phyloP scores from a whole-genome alignment of 2,329 filamentous ascomycete species.

The Aschersonia sp. region DNA sequence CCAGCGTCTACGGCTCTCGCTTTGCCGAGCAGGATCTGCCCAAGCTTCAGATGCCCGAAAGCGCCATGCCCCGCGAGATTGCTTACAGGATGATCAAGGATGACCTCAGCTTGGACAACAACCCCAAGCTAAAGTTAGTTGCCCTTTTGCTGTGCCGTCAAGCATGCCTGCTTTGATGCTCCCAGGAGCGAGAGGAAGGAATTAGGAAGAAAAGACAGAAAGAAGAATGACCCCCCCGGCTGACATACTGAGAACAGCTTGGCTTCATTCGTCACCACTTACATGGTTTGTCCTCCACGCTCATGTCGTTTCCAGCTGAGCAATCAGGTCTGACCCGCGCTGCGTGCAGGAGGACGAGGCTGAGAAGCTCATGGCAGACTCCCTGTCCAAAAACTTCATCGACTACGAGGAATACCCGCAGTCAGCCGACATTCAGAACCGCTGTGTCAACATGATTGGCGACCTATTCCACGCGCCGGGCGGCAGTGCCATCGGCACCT shows the following conservation, averaged over 20 bases:
- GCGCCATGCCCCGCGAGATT: slow-evolving; percentile 79
- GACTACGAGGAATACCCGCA: slow-evolving; percentile 78
- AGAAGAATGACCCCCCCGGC: not conserved
- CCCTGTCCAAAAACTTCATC: slow-evolving; percentile 91
- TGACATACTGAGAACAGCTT: slow-evolving; percentile 38
- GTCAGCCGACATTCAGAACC: slow-evolving; percentile 76
- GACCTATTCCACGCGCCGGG: slow-evolving; percentile 72
- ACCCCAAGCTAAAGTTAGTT: slow-evolving; percentile 66
- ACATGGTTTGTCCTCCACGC: slow-evolving; percentile 49
- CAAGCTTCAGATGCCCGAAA: slow-evolving; percentile 71
- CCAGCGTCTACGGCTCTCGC: slow-evolving; percentile 75
- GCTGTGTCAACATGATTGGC: slow-evolving; percentile 83
- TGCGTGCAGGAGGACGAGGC: slow-evolving; percentile 31
- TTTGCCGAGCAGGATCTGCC: slow-evolving; percentile 75
- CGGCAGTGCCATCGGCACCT: slow-evolving; percentile 66
- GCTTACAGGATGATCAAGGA: slow-evolving; percentile 98
- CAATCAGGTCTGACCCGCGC: slow-evolving; percentile 80
- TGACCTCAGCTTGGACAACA: slow-evolving; percentile 80
- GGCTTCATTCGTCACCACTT: slow-evolving; percentile 88
- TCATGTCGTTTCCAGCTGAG: no score
- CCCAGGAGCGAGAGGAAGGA: not conserved
- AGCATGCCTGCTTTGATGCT: not conserved
- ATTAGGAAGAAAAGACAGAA: not conserved
- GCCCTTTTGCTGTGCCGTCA: no score
- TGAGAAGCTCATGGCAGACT: slow-evolving; percentile 53